Evolutionary conservation across 257 asterid species (phyloP), one percentile per base, ranked within the genome.

Genomic region (Coffea eugenioides): DNA sequence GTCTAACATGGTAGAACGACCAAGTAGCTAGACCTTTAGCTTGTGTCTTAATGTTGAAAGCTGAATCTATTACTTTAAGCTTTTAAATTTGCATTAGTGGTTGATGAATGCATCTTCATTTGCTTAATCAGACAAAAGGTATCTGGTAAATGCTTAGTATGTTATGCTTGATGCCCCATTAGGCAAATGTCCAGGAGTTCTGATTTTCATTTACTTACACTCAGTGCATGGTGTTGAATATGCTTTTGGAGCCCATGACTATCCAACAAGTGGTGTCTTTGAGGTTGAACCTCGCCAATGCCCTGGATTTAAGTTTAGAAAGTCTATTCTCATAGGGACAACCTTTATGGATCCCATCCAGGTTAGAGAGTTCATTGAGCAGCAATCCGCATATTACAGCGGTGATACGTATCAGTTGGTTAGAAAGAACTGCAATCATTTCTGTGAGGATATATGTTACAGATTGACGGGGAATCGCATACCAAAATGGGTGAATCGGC

Each of bases 401-500:
- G 98, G 98, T 15, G 91, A 94, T 74, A 81, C 96, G 0, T 94
- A 94, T 83, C 96, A 92, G 88, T 84, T 92, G 84, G 83, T 92
- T 75, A 85, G 76, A 46, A 94, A 92, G 85, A 94, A 94, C 83
- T 94, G 98, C 89, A 92, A 94, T 88, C 98, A 94, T 84, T 94
- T 94, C 86, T 91, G 90, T 21, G 96, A 86, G 79, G 98, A 94
- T 73, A 80, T 88, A 70, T 91, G 98, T 85, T 79, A 77, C 96
- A 90, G 86, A 85, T 79, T 94, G 86, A 94, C 98, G 0, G 92
- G 94, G 71, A 91, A 84, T 25, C 84, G 81, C 61, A 89, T 91
- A 46, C 98, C 98, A 61, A 90, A 89, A 82, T 94, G 98, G 98
- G 93, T 94, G 41, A 94, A 94, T 79, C 93, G 98, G 41, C 93